Conservation (phyloP, 2,329 filamentous ascomycete genomes). For the Neofusicoccum sp. region DNA sequence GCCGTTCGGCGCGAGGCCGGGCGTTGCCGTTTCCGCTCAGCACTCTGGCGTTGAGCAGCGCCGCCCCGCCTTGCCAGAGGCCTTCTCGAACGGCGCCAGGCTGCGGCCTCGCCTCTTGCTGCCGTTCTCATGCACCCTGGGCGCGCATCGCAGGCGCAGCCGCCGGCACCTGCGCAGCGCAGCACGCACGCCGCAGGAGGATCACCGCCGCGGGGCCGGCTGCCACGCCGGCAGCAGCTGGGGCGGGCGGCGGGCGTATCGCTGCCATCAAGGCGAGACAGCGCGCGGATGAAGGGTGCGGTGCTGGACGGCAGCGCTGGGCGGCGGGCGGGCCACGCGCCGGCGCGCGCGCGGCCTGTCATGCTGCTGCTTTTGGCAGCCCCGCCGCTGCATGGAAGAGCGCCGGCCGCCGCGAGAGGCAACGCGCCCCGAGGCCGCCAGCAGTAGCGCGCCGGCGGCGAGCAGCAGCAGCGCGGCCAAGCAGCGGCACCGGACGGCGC, state of each 20-base stretch:
- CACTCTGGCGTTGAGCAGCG: conserved; percentile 19
- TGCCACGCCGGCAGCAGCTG: no score
- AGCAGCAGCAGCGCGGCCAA: background rate
- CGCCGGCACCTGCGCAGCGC: conserved; percentile 4
- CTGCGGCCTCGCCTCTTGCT: conserved; percentile 3
- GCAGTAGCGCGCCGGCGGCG: conserved; percentile 6
- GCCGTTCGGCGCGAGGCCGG: conserved; percentile 11
- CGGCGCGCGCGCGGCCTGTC: background rate
- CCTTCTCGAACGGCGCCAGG: conserved; percentile 16
- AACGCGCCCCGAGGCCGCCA: conserved; percentile 8
- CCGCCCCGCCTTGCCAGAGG: conserved; percentile 18
- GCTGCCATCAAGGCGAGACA: conserved; percentile 16
- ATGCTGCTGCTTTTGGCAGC: background rate
- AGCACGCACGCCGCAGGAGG: background rate
- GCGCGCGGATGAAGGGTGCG: conserved; percentile 1
- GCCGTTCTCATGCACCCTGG: conserved; percentile 17
- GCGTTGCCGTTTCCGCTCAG: conserved; percentile 18
- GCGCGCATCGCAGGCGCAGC: conserved; percentile 15
- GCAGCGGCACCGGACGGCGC: background rate
- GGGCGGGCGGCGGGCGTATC: conserved; percentile 6
- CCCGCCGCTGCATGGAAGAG: conserved; percentile 5
- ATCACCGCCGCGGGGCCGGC: background rate
- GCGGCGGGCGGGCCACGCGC: background rate
- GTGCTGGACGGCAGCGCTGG: conserved; percentile 10
- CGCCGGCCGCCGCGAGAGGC: conserved; percentile 6